Evolutionary conservation across 176 grass and related monocot species (phyloP).

Genomic region (Avena eriantha): DNA sequence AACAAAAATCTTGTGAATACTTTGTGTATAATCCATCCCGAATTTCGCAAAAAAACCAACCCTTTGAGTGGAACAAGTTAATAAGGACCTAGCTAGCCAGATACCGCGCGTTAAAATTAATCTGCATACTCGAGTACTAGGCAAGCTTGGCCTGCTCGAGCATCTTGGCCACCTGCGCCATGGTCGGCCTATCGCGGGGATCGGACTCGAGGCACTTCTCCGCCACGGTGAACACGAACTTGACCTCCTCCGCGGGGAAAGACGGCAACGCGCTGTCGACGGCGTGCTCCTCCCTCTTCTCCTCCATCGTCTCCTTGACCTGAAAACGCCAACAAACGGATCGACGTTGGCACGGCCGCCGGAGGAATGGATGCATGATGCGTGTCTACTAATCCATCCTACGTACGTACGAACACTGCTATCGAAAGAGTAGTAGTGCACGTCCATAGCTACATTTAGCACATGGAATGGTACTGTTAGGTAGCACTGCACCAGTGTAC

Average conservation of each 20-base stretch:
- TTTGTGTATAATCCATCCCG: background rate
- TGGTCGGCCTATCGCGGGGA: slow-evolving; percentile 63
- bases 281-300: slow-evolving; percentile 69
- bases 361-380: background rate
- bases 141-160: slow-evolving; percentile 56
- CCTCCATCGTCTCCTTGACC: slow-evolving; percentile 75
- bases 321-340: slow-evolving; percentile 15
- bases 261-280: slow-evolving; percentile 55
- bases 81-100: background rate
- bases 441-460: background rate
- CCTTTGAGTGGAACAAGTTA: background rate
- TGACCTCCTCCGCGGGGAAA: slow-evolving; percentile 53
- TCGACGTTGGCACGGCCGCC: background rate
- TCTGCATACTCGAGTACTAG: background rate
- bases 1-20: background rate
- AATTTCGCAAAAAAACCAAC: background rate
- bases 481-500: slow-evolving; percentile 6
- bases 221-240: slow-evolving; percentile 58
- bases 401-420: background rate
- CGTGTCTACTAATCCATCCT: background rate
- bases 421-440: background rate
- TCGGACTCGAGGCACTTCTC: slow-evolving; percentile 78
- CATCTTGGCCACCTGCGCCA: slow-evolving; percentile 70
- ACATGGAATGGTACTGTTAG: background rate
- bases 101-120: background rate